A percentile compares a stretch with the other conserved stretches of the same genome.
phyloP scores from a whole-genome alignment of 2,329 filamentous ascomycete genomes.

The Aspergillus ochraceus region DNA sequence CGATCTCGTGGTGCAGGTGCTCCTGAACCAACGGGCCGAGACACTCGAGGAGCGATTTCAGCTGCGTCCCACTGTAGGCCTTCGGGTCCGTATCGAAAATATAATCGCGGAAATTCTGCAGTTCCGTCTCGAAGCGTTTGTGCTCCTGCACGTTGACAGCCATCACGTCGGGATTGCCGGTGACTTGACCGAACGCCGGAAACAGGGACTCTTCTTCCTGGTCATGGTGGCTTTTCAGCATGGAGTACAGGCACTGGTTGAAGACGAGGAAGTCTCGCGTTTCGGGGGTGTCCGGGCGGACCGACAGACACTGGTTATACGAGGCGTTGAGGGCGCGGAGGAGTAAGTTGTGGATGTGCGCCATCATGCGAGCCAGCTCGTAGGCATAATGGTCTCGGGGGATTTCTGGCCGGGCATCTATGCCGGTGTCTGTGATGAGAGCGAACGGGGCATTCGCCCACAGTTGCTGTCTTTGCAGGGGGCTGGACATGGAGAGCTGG shows the following conservation, averaged over 20 bases:
- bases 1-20: background rate
- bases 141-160: background rate
- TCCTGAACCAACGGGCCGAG: background rate
- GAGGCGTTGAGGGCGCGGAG: background rate
- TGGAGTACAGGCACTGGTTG: background rate
- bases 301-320: background rate
- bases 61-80: background rate
- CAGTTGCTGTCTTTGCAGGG: background rate
- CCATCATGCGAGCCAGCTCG: background rate
- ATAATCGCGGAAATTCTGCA: background rate
- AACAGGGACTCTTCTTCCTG: background rate
- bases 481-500: background rate
- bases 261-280: background rate
- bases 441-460: background rate
- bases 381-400: background rate
- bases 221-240: background rate
- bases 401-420: background rate
- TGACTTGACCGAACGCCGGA: background rate
- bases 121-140: background rate
- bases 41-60: background rate
- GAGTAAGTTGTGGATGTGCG: background rate
- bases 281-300: background rate
- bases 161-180: background rate
- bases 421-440: background rate
- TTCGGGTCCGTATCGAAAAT: background rate